Evolutionary conservation across 495 filamentous ascomycete genomes (phyloP), one percentile per base, ranked within the genome.

Genomic region (Pyrenula aspistea): DNA sequence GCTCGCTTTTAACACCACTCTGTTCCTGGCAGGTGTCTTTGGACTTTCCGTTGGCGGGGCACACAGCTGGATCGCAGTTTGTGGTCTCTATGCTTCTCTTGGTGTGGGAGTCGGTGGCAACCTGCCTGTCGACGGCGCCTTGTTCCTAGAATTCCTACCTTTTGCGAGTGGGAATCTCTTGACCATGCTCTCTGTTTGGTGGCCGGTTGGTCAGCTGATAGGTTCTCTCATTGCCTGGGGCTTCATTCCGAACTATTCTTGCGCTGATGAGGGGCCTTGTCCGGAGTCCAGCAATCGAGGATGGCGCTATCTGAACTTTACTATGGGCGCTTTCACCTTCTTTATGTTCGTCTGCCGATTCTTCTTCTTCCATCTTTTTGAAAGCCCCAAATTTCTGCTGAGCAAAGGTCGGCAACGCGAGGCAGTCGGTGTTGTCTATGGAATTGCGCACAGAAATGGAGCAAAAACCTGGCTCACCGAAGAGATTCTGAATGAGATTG

Each of bases 381-480:
- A 93, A 67, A 88, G 84, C 4, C 89, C 89, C 22, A 94, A 92
- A 68, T 91, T 79, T 63, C 66, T 91, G 25, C 84, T 92, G 65
- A 83, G 83, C 1, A 78, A 82, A 49, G 87, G 86, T 2, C 72
- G 77, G 21, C 85, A 91, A 60, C 77, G 79, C n/a, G 79, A 87
- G 47, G 89, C 88, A 20, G 87, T 90, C 11, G 73, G 77, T 12
- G 73, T 86, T 10, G 80, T 91, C 1, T 83, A 87, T 55, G 77
- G 75, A 10, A 76, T 81, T 20, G 78, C 78, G 1, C 73, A 78
- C 63, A 73, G 74, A 67, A 81, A 81, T 68, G 64, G 66, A 58
- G 60, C 68, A 25, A 69, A 74, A 62, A 80, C 77, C 0, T 80
- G 77, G 77, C 61, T 81, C 53, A 79, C 73, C 1, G 71, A 60